phyloP scores from a whole-genome alignment of 768 basidiomycete genomes.

The Nevesoporus exiguus region DNA sequence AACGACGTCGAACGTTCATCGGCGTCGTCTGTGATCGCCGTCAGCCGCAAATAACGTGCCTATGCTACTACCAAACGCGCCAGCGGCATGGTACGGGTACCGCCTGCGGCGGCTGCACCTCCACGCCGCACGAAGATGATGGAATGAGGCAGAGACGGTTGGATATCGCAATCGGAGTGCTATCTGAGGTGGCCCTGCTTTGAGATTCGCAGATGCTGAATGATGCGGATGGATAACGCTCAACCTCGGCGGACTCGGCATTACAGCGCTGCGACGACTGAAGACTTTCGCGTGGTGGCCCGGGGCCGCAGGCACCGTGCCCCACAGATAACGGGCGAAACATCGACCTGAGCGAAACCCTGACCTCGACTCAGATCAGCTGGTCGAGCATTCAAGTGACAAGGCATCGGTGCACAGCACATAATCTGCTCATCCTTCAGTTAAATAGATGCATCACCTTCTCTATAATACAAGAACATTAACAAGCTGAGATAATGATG shows the following conservation, averaged over 20 bases:
- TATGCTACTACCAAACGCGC: too few relatives aligned
- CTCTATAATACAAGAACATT: conserved; percentile 33
- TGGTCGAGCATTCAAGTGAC: background rate
- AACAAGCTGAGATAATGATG: conserved; percentile 30
- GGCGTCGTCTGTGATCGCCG: background rate
- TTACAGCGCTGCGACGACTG: too few relatives aligned
- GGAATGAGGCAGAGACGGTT: background rate
- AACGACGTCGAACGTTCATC: too few relatives aligned
- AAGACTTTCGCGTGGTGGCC: too few relatives aligned
- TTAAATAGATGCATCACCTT: conserved; percentile 12
- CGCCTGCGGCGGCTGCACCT: too few relatives aligned
- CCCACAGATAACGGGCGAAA: too few relatives aligned
- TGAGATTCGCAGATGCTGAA: too few relatives aligned
- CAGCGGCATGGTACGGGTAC: background rate
- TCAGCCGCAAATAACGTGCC: background rate
- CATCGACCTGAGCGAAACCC: background rate
- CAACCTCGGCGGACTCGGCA: too few relatives aligned
- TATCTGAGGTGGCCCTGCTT: too few relatives aligned
- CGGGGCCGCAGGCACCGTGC: too few relatives aligned
- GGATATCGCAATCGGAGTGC: too few relatives aligned
- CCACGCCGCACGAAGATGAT: background rate
- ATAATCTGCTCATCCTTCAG: background rate
- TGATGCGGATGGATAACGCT: too few relatives aligned
- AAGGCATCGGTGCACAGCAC: background rate
- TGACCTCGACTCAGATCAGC: background rate